Conservation (phyloP, 305 asterid species). For the Solanum hybrid region DNA sequence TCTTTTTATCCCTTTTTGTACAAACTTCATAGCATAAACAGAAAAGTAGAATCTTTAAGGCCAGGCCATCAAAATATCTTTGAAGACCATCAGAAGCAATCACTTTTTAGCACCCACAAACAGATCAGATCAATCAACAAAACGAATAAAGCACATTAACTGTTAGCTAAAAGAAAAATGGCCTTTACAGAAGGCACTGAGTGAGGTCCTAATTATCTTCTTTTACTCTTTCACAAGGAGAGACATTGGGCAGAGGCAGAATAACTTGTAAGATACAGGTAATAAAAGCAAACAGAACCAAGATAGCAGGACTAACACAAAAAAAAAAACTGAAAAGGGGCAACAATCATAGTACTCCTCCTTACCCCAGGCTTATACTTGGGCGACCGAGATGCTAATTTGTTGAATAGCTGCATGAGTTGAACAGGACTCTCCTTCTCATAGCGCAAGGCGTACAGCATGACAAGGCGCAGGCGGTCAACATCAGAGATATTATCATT, state of each 20-base stretch:
- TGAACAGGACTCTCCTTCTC: slow-evolving; percentile 98
- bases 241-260: not conserved
- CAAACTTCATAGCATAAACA: not conserved
- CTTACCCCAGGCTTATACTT: slow-evolving; percentile 96
- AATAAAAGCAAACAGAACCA: not conserved
- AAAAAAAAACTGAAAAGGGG: not conserved
- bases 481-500: slow-evolving; percentile 74
- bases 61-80: not conserved
- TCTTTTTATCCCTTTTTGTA: not conserved
- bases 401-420: slow-evolving; percentile 94
- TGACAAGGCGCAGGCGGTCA: slow-evolving; percentile 89
- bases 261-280: not conserved
- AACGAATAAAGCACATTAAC: not conserved
- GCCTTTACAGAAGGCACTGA: not conserved
- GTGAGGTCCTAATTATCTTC: not conserved
- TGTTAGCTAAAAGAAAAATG: not conserved
- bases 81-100: not conserved
- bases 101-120: not conserved
- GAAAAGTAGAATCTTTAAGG: not conserved
- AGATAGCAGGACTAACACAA: not conserved
- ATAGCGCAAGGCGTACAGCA: slow-evolving; percentile 92
- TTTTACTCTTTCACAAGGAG: not conserved
- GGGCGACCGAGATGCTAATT: slow-evolving; percentile 87
- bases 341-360: not conserved
- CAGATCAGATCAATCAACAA: not conserved